Evolutionary conservation across 2,329 filamentous ascomycete species (phyloP), one percentile per base, ranked within the genome.

Genomic region (Colletotrichum sp.): DNA sequence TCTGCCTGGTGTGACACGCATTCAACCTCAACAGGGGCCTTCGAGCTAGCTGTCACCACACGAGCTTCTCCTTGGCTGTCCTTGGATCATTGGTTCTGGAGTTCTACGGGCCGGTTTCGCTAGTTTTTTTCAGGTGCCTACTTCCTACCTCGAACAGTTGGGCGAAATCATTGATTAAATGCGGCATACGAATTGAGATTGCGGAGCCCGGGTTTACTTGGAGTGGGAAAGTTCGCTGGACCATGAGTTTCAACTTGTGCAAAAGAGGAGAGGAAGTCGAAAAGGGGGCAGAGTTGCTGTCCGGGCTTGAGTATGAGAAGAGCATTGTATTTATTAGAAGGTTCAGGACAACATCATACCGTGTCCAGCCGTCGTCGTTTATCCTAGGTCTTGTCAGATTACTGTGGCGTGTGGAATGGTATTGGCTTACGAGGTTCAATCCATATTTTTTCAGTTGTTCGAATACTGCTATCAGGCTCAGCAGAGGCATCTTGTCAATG

Each of bases 261-360:
- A 72, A 64, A 75, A 72, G 73, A 64, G n/a, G 36, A 30, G 55
- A 32, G 39, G 64, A 62, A 57, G 69, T 72, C 32, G 59, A 75
- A 76, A 69, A 75, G 15, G 73, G 57, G 65, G 49, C 52, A 39
- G 74, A 49, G 39, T 28, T 69, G 57, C 26, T 26, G 73, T 18
- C 9, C 6, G n/a, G 30, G 44, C 32, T 65, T 21, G 66, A 26
- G 24, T 26, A n/a, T 64, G n/a, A n/a, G 59, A 52, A 28, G 57
- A 70, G 34, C 65, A 75, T 70, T 74, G 74, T 76, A 76, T 75
- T 70, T 74, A 76, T 67, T 76, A 75, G 74, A 76, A 62, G 71
- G 57, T 21, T 28, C 28, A 39, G 71, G 69, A 55, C 62, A 68
- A 39, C 30, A 52, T 63, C 39, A 26, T 24, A 28, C 52, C 18